These are phyloP conservation scores for Lactifluus volemus DNA, from an alignment of 768 basidiomycete genomes.

Conservation along the genomic window DNA sequence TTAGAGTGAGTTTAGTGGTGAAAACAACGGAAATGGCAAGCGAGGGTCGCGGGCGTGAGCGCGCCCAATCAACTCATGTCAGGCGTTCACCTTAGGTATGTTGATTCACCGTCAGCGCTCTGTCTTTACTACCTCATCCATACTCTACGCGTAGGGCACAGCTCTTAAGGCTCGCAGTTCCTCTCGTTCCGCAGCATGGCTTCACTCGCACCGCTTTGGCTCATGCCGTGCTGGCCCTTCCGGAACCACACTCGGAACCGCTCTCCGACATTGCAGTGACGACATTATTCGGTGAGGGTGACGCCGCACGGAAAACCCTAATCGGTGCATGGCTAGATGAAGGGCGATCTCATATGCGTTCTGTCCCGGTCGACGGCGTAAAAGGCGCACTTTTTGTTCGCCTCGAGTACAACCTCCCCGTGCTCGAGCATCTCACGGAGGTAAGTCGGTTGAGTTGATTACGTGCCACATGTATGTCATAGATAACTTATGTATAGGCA, in stretches of 20 bases:
- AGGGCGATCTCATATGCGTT: slow-evolving; percentile 45
- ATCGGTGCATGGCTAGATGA: slow-evolving; percentile 69
- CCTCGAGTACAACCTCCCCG: slow-evolving; percentile 58
- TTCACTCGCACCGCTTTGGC: slow-evolving; percentile 68
- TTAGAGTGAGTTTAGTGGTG: neutral
- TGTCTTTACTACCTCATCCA: neutral
- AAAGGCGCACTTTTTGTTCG: slow-evolving; percentile 47
- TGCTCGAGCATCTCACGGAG: slow-evolving; percentile 56
- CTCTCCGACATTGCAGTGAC: slow-evolving; percentile 64
- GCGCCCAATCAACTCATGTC: neutral
- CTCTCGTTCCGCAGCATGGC: slow-evolving; percentile 56
- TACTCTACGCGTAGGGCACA: slow-evolving; percentile 13
- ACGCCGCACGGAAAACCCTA: slow-evolving; percentile 53
- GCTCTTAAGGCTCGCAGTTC: slow-evolving; percentile 53
- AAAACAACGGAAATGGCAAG: slow-evolving; percentile 5
- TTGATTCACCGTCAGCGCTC: neutral
- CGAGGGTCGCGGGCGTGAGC: neutral
- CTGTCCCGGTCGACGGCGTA: slow-evolving; percentile 28
- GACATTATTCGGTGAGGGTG: slow-evolving; percentile 63
- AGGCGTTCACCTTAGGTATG: slow-evolving; percentile 4
- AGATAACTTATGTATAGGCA: slow-evolving; percentile 37
- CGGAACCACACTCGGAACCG: slow-evolving; percentile 43
- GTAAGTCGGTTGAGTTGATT: slow-evolving; percentile 30
- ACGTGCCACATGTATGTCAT: neutral
- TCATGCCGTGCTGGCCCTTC: slow-evolving; percentile 50